Conservation (phyloP, 768 basidiomycete genomes). For the Chalciporus chontae region DNA sequence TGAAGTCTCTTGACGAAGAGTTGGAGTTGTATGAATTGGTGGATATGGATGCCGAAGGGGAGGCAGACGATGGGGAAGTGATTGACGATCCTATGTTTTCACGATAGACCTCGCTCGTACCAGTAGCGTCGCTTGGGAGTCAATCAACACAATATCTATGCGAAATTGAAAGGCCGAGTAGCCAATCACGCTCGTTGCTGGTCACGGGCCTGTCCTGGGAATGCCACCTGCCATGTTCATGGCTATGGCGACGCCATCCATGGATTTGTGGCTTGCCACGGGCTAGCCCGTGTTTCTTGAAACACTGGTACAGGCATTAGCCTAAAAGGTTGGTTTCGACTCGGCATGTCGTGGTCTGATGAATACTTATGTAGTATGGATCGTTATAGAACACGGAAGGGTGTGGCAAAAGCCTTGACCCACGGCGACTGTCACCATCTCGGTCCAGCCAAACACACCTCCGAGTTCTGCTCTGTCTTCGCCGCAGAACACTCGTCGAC, state of each 20-base stretch:
- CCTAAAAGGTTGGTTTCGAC: too few species aligned
- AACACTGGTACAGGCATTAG: too few species aligned
- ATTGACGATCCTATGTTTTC: neutral
- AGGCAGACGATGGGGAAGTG: neutral
- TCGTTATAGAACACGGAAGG: too few species aligned
- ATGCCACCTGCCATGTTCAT: neutral
- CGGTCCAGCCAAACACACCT: too few species aligned
- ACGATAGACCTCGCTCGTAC: neutral
- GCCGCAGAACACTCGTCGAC: too few species aligned
- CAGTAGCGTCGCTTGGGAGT: neutral
- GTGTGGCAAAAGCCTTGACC: too few species aligned
- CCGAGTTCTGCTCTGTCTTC: too few species aligned
- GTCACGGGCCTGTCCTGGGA: neutral
- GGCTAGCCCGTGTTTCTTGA: too few species aligned
- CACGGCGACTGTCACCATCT: too few species aligned
- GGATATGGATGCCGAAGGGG: conserved; percentile 5
- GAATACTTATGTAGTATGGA: too few species aligned
- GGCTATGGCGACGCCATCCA: neutral
- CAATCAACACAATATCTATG: neutral
- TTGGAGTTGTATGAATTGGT: conserved; percentile 4
- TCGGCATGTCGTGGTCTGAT: too few species aligned
- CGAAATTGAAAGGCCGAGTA: neutral
- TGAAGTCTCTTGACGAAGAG: conserved; percentile 1
- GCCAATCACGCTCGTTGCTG: neutral
- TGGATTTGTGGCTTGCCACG: neutral